Percentiles rank a stretch among this genome's conserved stretches.
phyloP scores from a whole-genome alignment of 495 filamentous ascomycete genomes.

The Penicillium malachiteum region DNA sequence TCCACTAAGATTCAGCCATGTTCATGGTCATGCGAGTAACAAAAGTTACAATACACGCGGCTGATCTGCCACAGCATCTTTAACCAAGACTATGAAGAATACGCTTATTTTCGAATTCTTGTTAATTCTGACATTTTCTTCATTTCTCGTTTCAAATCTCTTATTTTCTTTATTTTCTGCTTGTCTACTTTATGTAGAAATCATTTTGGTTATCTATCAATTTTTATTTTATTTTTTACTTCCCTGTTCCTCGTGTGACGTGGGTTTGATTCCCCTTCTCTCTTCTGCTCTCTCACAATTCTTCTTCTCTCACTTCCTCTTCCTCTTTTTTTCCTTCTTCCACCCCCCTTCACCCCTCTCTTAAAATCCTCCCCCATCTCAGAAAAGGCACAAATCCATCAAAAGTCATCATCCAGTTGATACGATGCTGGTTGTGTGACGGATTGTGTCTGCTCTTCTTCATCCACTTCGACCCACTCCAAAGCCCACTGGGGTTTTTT shows the following conservation, averaged over 20 bases:
- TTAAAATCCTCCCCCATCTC: conserved; percentile 5
- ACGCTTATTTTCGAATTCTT: too few species aligned
- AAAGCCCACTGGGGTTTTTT: conserved; percentile 28
- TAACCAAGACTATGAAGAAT: not conserved
- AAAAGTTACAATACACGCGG: conserved; percentile 15
- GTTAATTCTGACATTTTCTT: too few species aligned
- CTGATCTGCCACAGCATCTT: conserved; percentile 16
- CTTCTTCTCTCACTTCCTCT: conserved; percentile 12
- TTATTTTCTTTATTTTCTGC: too few species aligned
- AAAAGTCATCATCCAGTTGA: not conserved
- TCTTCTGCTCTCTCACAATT: conserved; percentile 5
- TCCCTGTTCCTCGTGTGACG: conserved; percentile 7
- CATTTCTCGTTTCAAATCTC: too few species aligned
- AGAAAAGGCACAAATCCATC: conserved; percentile 4
- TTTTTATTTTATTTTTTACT: conserved; percentile 17
- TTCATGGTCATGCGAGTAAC: not conserved
- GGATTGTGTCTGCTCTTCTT: conserved; percentile 40
- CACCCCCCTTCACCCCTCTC: conserved; percentile 17
- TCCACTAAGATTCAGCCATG: too few species aligned
- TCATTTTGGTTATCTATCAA: conserved; percentile 26
- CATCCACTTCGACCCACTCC: conserved; percentile 36
- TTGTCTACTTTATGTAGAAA: too few species aligned
- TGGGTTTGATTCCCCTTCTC: not conserved
- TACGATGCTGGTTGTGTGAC: too few species aligned
- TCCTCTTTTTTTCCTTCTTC: conserved; percentile 17